Evolutionary conservation across 2,329 filamentous ascomycete genomes (phyloP), one percentile per base, ranked within the genome.

Genomic region (Paramyrothecium roridum): DNA sequence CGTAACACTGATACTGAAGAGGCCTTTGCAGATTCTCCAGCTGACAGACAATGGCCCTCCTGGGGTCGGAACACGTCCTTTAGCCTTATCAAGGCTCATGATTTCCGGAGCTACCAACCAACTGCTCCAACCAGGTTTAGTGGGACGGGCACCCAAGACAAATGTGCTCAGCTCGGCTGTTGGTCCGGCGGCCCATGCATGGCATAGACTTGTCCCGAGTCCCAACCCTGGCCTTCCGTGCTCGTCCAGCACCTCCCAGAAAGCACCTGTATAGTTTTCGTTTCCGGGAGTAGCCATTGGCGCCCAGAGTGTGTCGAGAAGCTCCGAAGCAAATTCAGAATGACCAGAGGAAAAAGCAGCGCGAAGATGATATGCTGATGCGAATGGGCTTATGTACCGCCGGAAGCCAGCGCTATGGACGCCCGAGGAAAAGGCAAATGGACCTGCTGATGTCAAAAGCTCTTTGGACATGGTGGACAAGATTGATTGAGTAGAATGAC

Each of bases 161-260:
- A 65, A 62, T 2, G 52, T 57, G 48, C 57, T 67, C 22, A 72
- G 54, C 37, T 72, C 68, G 37, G 66, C 67, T 2, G 68, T 71
- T 1, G 70, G 68, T 1, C 66, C 70, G 0, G 70, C 61, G 1
- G 62, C 59, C 70, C 70, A 72, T 1, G 64, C 70, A 50, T 72
- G 70, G 40, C 70, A 72, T 1, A 72, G 55, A 19, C 65, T 68
- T 2, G 70, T 73, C 1, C 33, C 21, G 8, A 58, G 3, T 0
- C 66, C 67, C 3, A 70, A 57, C 2, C 63, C 67, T 1, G 67
- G 66, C 7, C 37, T 52, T 1, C 67, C 68, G 10, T 58, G 54
- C 3, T 52, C 30, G 22, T 62, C 51, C 11, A 70, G 53, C 0
- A 64, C 65, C 56, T 71, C 68, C 66, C 67, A 71, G 59, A 70